phyloP scores from a whole-genome alignment of 2,329 filamentous ascomycete genomes.

The Orbilia javanica region DNA sequence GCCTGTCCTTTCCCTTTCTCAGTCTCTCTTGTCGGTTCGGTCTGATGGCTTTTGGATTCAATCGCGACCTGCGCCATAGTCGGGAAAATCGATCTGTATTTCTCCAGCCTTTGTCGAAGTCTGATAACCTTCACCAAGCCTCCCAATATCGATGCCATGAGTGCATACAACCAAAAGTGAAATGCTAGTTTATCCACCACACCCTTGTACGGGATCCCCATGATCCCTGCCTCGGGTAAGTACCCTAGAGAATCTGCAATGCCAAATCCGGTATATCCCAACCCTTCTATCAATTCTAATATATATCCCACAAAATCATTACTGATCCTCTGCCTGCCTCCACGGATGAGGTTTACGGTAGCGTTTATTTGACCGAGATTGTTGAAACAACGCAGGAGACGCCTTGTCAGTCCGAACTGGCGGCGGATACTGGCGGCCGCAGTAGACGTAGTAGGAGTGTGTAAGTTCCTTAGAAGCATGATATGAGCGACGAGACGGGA shows the following conservation, averaged over 20 bases:
- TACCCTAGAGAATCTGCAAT: conserved; percentile 49
- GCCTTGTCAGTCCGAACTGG: conserved; percentile 51
- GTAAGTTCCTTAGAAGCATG: conserved; percentile 44
- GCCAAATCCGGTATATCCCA: conserved; percentile 54
- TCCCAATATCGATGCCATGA: conserved; percentile 49
- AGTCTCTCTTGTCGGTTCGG: not conserved
- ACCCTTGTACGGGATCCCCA: conserved; percentile 37
- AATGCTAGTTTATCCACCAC: conserved; percentile 51
- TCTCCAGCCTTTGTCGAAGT: conserved; percentile 24
- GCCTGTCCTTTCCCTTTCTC: not conserved
- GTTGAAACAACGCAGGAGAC: conserved; percentile 52
- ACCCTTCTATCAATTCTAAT: conserved; percentile 42
- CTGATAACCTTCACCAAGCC: conserved; percentile 27
- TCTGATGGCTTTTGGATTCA: not conserved
- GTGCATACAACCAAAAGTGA: conserved; percentile 54
- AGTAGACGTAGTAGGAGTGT: conserved; percentile 25
- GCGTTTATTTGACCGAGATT: conserved; percentile 43
- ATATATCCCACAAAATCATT: conserved; percentile 32
- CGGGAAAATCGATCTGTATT: conserved; percentile 44
- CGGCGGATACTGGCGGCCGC: conserved; percentile 46
- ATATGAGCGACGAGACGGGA: conserved; percentile 47
- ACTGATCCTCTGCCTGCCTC: conserved; percentile 24
- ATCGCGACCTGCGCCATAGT: not conserved
- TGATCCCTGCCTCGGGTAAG: conserved; percentile 48
- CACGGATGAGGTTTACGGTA: conserved; percentile 35